Evolutionary conservation across 1,139 yeast genomes (phyloP).

Genomic region (Suhomyces ambrosiae): DNA sequence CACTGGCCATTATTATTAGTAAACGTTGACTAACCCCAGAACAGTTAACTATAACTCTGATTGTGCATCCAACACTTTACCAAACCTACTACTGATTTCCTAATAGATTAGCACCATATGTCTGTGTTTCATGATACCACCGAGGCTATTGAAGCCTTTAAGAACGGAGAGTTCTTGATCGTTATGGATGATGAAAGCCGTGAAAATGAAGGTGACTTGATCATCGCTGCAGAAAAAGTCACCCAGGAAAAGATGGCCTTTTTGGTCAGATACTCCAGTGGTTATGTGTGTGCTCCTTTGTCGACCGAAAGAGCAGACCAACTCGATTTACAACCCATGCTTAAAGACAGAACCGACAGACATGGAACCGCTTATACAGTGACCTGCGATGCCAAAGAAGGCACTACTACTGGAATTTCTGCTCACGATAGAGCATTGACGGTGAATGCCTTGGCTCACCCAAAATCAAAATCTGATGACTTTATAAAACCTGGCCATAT

Average conservation of each 20-base stretch:
- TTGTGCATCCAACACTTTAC: too few relatives aligned
- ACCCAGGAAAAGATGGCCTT: slow-evolving; percentile 94
- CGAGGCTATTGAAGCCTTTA: slow-evolving; percentile 78
- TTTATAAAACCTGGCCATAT: slow-evolving; percentile 93
- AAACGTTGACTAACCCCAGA: not conserved
- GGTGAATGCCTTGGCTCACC: slow-evolving; percentile 67
- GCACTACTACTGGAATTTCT: slow-evolving; percentile 97
- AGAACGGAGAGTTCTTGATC: slow-evolving; percentile 83
- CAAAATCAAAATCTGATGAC: slow-evolving; percentile 56
- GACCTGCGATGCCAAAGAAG: slow-evolving; percentile 79
- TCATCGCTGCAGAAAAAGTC: slow-evolving; percentile 81
- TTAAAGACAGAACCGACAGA: slow-evolving; percentile 66
- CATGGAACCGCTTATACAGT: slow-evolving; percentile 97
- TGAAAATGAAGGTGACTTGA: slow-evolving; percentile 97
- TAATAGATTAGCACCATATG: slow-evolving; percentile 21
- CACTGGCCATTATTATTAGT: not conserved
- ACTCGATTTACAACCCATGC: slow-evolving; percentile 80
- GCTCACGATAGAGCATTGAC: slow-evolving; percentile 94
- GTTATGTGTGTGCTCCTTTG: slow-evolving; percentile 92
- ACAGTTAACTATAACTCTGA: too few relatives aligned
- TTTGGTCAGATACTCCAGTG: slow-evolving; percentile 83
- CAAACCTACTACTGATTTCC: not conserved
- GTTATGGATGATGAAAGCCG: slow-evolving; percentile 96
- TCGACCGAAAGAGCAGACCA: slow-evolving; percentile 75
- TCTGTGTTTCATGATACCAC: slow-evolving; percentile 26